Percentiles rank a stretch among this genome's conserved stretches.
Evolutionary conservation across 2,329 filamentous ascomycete genomes (phyloP).

Genomic region (Herpotrichia juniperi): DNA sequence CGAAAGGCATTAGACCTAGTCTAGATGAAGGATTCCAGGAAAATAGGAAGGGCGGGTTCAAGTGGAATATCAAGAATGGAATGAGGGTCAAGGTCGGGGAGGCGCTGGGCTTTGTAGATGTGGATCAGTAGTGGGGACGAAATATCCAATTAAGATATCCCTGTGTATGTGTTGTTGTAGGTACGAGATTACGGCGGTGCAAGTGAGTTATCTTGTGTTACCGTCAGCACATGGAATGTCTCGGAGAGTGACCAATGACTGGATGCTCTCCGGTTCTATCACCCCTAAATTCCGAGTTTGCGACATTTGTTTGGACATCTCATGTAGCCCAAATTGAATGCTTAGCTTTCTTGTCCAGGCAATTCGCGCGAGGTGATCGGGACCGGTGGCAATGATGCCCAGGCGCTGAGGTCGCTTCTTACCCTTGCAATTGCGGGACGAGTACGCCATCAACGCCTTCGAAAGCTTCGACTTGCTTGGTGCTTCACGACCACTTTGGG

Average conservation of each 20-base stretch:
- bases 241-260: no score
- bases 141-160: no score
- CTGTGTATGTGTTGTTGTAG: no score
- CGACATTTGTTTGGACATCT: no score
- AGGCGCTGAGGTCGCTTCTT: slow-evolving; percentile 69
- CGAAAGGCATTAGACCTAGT: slow-evolving; percentile 63
- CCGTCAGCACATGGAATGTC: no score
- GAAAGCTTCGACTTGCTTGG: slow-evolving; percentile 74
- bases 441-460: slow-evolving; percentile 72
- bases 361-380: slow-evolving; percentile 59
- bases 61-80: slow-evolving; percentile 86
- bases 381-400: slow-evolving; percentile 67
- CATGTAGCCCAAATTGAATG: no score
- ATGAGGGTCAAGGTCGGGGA: slow-evolving; percentile 89
- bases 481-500: neutral
- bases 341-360: no score
- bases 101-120: slow-evolving; percentile 76
- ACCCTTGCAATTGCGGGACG: slow-evolving; percentile 70
- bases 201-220: no score
- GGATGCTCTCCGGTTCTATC: no score
- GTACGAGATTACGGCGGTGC: no score
- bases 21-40: slow-evolving; percentile 64
- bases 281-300: no score
- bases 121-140: slow-evolving; percentile 32
- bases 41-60: slow-evolving; percentile 72